Conservation (phyloP, 2,329 filamentous ascomycete genomes). For the Curvularia eragrostidis region DNA sequence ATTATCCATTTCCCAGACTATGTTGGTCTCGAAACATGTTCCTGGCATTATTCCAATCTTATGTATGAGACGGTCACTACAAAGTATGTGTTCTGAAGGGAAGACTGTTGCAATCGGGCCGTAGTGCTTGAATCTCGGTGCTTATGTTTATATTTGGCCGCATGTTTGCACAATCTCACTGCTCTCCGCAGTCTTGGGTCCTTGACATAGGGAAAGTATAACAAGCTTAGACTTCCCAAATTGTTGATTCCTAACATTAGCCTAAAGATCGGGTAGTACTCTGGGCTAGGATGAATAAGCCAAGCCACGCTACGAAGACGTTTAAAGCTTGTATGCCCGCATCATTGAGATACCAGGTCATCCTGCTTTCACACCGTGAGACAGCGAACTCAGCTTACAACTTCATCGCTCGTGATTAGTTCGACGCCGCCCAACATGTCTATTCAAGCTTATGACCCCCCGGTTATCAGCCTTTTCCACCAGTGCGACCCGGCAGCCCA, state of each 20-base stretch:
- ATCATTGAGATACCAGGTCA: not conserved
- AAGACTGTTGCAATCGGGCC: not conserved
- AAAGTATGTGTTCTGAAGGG: not conserved
- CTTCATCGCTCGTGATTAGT: not conserved
- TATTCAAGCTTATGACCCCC: slow-evolving; percentile 14
- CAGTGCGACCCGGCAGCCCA: slow-evolving; percentile 17
- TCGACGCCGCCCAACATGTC: slow-evolving; percentile 1
- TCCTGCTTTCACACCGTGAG: not conserved
- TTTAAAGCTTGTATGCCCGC: not conserved
- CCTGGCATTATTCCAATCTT: not conserved
- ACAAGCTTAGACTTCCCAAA: not conserved
- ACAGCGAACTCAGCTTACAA: not conserved
- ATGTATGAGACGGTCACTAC: not conserved
- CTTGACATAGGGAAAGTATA: not conserved
- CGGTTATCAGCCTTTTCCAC: slow-evolving; percentile 16
- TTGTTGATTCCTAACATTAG: slow-evolving; percentile 1
- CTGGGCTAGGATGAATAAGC: not conserved
- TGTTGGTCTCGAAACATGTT: not conserved
- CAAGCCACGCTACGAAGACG: not conserved
- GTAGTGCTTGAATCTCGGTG: not conserved
- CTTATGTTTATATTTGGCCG: not conserved
- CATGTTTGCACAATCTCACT: not conserved
- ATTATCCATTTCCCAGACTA: not conserved
- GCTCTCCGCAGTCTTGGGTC: not conserved
- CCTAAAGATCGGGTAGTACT: not conserved